Evolutionary conservation across 352 stramenopile species (phyloP).

Genomic region (Globisporangium rhizosaccharum): DNA sequence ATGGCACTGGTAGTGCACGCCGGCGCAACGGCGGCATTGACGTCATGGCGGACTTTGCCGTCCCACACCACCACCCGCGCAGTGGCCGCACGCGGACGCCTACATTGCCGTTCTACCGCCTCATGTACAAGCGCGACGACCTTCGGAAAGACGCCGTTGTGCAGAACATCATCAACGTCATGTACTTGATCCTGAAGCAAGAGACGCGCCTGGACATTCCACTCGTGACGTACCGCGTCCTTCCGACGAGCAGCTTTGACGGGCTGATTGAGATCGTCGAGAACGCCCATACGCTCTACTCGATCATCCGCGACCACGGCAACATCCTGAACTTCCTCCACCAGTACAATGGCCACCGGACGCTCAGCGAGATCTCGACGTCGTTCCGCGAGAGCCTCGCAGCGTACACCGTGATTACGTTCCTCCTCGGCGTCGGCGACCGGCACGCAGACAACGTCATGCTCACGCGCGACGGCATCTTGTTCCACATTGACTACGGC

Average conservation of each 20-base stretch:
- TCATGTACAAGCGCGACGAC: slow-evolving; percentile 88
- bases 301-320: slow-evolving; percentile 79
- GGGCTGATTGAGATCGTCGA: slow-evolving; percentile 85
- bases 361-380: slow-evolving; percentile 79
- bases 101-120: slow-evolving; percentile 50
- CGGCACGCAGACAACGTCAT: slow-evolving; percentile 99
- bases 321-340: slow-evolving; percentile 84
- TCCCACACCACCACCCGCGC: not conserved
- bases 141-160: slow-evolving; percentile 80
- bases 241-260: slow-evolving; percentile 80
- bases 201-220: slow-evolving; percentile 77
- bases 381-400: slow-evolving; percentile 91
- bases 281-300: slow-evolving; percentile 80
- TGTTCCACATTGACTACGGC: slow-evolving; percentile 99
- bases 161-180: slow-evolving; percentile 88
- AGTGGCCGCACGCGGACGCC: slow-evolving; percentile 7
- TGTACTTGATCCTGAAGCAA: slow-evolving; percentile 85
- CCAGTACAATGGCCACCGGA: slow-evolving; percentile 81
- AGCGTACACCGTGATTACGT: slow-evolving; percentile 99
- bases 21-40: slow-evolving; percentile 1
- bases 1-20: slow-evolving; percentile 10
- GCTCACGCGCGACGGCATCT: slow-evolving; percentile 92
- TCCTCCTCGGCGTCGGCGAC: slow-evolving; percentile 98
- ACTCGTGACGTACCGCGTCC: slow-evolving; percentile 81
- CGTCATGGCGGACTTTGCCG: slow-evolving; percentile 4